Base-by-base conservation (phyloP, 2,329 filamentous ascomycete genomes). In the Dichotomopilus funicola region DNA sequence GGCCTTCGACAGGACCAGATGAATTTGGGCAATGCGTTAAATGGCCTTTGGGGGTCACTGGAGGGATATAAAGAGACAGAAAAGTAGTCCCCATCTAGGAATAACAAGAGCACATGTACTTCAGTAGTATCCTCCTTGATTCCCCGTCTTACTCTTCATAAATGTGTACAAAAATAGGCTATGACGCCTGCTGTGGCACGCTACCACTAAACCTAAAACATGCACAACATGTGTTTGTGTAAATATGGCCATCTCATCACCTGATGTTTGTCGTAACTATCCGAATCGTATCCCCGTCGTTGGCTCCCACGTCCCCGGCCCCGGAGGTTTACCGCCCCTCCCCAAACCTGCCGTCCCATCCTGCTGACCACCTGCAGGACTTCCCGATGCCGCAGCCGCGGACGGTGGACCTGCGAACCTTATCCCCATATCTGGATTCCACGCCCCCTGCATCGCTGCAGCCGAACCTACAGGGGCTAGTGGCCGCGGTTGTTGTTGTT, bases 391-490 rank as follows among this genome's bases (percentile, higher is more conserved):
- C 36, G 51, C 50, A 5, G 59, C 55, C 9, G 62, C 60, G 11
- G 72, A 64, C 12, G 73, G 19, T 27, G 19, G 60, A 3, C 73
- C 78, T 1, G 81, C 82, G 69, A 96, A 95, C 55, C 84, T 85
- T 64, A 95, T 94, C 0, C 87, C 88, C 77, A 89, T 85, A 2
- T 86, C 85, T 0, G 90, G 89, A 54, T 82, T 85, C 91, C 91
- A 96, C 68, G 88, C 83, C 6, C 69, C 79, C 72, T 63, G 79
- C 70, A 60, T 61, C 11, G 51, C 61, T 1, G 60, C 57, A 8
- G 65, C 63, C 0, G 72, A 67, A 58, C 71, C 67, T 49, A 71
- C 67, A 0, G 73, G 70, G 2, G 78, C 73, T 54, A 77, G 72
- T 0, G 80, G 79, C 44, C 69, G 70, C 0, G 65, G 80, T 72